Conservation (phyloP, 1,139 yeast genomes). For the Diutina sp. region DNA sequence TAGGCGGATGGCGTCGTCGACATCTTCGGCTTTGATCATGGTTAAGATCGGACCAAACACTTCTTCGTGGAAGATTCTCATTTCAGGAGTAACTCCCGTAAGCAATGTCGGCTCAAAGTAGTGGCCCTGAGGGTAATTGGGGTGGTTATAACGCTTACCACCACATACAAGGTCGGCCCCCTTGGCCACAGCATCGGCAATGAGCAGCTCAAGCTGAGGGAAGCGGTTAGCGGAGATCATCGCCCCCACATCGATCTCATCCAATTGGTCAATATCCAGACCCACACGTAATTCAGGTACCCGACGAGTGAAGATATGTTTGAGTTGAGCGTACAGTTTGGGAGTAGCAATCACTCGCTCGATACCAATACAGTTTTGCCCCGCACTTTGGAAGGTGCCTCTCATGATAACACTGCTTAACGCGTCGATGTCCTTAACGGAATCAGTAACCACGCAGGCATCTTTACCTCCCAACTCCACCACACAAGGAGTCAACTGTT, state of each 20-base stretch:
- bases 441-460: conserved; percentile 75
- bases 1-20: conserved; percentile 59
- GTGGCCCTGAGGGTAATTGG: conserved; percentile 90
- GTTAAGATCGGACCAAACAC: conserved; percentile 88
- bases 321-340: conserved; percentile 48
- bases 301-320: conserved; percentile 40
- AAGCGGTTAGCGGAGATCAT: conserved; percentile 75
- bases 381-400: conserved; percentile 93
- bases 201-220: conserved; percentile 46
- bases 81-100: conserved; percentile 63
- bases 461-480: conserved; percentile 96
- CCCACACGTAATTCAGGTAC: conserved; percentile 63
- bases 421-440: conserved; percentile 40
- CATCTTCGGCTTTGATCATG: conserved; percentile 54
- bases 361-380: conserved; percentile 95
- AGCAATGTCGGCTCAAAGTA: conserved; percentile 83
- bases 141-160: conserved; percentile 69
- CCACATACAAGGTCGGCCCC: conserved; percentile 80
- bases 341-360: conserved; percentile 81
- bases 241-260: conserved; percentile 92
- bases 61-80: conserved; percentile 79
- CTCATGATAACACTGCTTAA: conserved; percentile 78
- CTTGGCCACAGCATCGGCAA: conserved; percentile 58
- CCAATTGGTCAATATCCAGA: conserved; percentile 80
- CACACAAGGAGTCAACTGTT: conserved; percentile 79